These are phyloP conservation scores for Candolleomyces aberdarensis DNA, from an alignment of 768 basidiomycete genomes.

Conservation along the genomic window DNA sequence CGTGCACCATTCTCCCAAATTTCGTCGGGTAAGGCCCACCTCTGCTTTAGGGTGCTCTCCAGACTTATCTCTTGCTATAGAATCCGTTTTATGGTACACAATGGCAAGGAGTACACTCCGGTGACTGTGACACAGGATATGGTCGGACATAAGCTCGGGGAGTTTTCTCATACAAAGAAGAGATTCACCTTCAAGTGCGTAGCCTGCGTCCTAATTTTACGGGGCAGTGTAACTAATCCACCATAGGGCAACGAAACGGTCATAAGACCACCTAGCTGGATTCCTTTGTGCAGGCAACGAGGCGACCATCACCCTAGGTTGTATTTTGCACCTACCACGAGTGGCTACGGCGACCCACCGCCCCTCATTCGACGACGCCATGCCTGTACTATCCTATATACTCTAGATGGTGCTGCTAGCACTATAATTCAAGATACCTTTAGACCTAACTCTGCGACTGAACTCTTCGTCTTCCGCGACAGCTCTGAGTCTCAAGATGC, in stretches of 20 bases:
- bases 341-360: too few relatives aligned
- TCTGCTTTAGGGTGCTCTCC: background rate
- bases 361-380: too few relatives aligned
- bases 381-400: too few relatives aligned
- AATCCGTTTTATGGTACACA: conserved; percentile 88
- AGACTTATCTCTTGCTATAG: conserved; percentile 33
- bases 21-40: conserved; percentile 78
- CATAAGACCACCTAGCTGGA: background rate
- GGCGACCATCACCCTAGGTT: too few relatives aligned
- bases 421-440: too few relatives aligned
- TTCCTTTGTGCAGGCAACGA: too few relatives aligned
- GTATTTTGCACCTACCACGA: too few relatives aligned
- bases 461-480: too few relatives aligned
- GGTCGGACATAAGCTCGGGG: conserved; percentile 97
- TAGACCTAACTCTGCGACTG: too few relatives aligned
- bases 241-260: conserved; percentile 2
- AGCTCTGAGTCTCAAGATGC: too few relatives aligned
- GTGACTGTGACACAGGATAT: conserved; percentile 92
- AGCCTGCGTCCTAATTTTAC: background rate
- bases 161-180: conserved; percentile 90
- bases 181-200: conserved; percentile 83
- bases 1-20: conserved; percentile 92
- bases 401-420: too few relatives aligned
- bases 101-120: conserved; percentile 86
- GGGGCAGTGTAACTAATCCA: background rate